Percentiles rank a stretch among this genome's conserved stretches.
Evolutionary conservation across 164 flowering plant genomes (phyloP).

Genomic region (Berberis vulgaris): DNA sequence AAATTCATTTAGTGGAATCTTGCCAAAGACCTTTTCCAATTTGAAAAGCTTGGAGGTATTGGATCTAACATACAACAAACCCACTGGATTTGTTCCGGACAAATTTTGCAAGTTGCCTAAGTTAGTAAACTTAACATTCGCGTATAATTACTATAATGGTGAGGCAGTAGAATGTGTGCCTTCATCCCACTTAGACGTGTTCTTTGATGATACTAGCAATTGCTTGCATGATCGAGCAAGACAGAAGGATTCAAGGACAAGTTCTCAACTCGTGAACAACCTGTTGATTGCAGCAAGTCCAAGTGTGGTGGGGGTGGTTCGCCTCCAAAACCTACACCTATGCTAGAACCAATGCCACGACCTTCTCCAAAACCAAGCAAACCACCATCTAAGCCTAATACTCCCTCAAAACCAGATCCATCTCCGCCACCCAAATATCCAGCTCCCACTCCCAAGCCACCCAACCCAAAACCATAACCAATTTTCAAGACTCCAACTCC

Average conservation of each 20-base stretch:
- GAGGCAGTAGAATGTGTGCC: slow-evolving; percentile 11
- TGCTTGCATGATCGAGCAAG: slow-evolving; percentile 3
- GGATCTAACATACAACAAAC: slow-evolving; percentile 31
- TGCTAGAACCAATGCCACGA: not conserved
- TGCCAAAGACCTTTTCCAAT: slow-evolving; percentile 33
- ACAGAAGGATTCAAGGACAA: not conserved
- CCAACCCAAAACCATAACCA: not conserved
- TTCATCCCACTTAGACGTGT: not conserved
- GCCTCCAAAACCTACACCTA: not conserved
- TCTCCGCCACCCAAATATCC: not conserved
- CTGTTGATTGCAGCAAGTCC: slow-evolving; percentile 7
- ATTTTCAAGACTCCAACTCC: not conserved
- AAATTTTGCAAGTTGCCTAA: slow-evolving; percentile 41
- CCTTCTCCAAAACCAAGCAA: not conserved
- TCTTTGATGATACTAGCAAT: not conserved
- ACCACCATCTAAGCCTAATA: not conserved
- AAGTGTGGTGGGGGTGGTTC: not conserved
- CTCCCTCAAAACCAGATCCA: not conserved
- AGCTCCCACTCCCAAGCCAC: not conserved
- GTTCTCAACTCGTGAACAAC: slow-evolving; percentile 1
- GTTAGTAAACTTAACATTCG: slow-evolving; percentile 41
- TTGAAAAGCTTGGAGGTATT: slow-evolving; percentile 28
- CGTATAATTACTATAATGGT: slow-evolving; percentile 50
- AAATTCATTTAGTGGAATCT: slow-evolving; percentile 36
- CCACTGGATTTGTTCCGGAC: slow-evolving; percentile 47